These are phyloP conservation scores for Diutina catenulata DNA, from an alignment of 1,139 yeast genomes.

Conservation along the genomic window DNA sequence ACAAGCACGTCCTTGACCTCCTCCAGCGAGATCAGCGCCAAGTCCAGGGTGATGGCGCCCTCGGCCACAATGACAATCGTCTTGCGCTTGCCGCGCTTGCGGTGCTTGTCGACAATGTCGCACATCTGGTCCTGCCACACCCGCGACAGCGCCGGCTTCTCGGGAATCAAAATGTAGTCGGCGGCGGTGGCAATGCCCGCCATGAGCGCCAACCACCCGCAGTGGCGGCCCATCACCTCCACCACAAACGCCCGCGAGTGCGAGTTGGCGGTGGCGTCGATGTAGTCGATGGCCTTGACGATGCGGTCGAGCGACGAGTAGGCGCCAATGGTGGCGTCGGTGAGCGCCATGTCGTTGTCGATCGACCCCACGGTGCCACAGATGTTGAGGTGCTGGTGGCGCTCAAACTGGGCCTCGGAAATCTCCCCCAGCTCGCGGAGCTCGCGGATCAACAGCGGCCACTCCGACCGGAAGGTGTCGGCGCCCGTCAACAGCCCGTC, in stretches of 20 bases:
- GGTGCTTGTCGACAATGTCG: slow-evolving; percentile 52
- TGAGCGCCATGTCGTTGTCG: slow-evolving; percentile 75
- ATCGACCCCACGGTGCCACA: slow-evolving; percentile 76
- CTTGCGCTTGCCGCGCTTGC: slow-evolving; percentile 62
- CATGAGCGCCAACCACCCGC: slow-evolving; percentile 82
- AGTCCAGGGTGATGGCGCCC: slow-evolving; percentile 63
- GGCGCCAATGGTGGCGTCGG: slow-evolving; percentile 78
- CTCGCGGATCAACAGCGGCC: slow-evolving; percentile 65
- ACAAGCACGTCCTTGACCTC: slow-evolving; percentile 62
- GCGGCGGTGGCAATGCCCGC: slow-evolving; percentile 78
- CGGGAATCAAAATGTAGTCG: slow-evolving; percentile 71
- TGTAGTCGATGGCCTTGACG: slow-evolving; percentile 67
- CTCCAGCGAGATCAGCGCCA: slow-evolving; percentile 52
- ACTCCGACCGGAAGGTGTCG: slow-evolving; percentile 63
- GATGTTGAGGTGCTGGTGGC: slow-evolving; percentile 49
- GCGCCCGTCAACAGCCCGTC: slow-evolving; percentile 83
- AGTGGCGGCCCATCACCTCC: slow-evolving; percentile 86
- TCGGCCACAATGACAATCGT: slow-evolving; percentile 77
- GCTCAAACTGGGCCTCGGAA: slow-evolving; percentile 37
- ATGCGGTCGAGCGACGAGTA: slow-evolving; percentile 68
- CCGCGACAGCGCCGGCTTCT: slow-evolving; percentile 51
- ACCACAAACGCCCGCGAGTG: slow-evolving; percentile 77
- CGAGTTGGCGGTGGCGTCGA: slow-evolving; percentile 75
- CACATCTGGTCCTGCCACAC: slow-evolving; percentile 52
- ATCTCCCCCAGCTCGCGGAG: slow-evolving; percentile 38